Evolutionary conservation across 2,329 filamentous ascomycete species (phyloP), one percentile per base, ranked within the genome.

Genomic region (Fusarium fujikuroi): DNA sequence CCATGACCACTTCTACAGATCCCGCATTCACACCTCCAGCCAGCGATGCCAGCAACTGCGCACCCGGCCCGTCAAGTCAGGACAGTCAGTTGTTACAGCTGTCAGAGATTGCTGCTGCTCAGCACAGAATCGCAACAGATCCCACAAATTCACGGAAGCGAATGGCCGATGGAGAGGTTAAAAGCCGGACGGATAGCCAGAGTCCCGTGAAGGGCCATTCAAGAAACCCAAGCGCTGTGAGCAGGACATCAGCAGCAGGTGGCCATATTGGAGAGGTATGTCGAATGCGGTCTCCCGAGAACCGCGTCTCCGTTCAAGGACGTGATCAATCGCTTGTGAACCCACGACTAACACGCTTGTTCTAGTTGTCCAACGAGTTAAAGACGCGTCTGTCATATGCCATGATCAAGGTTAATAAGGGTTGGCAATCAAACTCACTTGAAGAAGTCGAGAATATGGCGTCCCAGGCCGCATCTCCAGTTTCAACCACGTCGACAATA

Each of bases 371-470:
- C 44, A 89, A 91, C 61, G 93, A 95, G 79, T 87, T 98, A 59
- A 92, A 92, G 79, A 92, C 94, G 57, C 92, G 94, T 77, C 87
- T 98, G 34, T 94, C 94, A 11, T 98, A 98, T 81, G 95, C 95
- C 73, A 96, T 97, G 89, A 89, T 97, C 79, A 98, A 97, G 82
- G 93, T 98, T 44, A 94, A 94, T 80, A 91, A 97, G 79, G 94
- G 94, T 66, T 96, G 95, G 92, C 93, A 97, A 82, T 88, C 91
- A 56, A 91, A 92, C 72, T 91, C 90, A 23, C 90, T 96, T 65
- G 91, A 92, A 62, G 93, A 95, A 81, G 89, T 95, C 36, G 94
- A 95, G 82, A 90, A 89, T 52, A 83, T 94, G 44, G 90, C 93
- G 15, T 93, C 93, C 3, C 90, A 92, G 60, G 88, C 87, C 65